Evolutionary conservation across 805 yeast species (phyloP).

Genomic region (Teunomyces funiuensis): DNA sequence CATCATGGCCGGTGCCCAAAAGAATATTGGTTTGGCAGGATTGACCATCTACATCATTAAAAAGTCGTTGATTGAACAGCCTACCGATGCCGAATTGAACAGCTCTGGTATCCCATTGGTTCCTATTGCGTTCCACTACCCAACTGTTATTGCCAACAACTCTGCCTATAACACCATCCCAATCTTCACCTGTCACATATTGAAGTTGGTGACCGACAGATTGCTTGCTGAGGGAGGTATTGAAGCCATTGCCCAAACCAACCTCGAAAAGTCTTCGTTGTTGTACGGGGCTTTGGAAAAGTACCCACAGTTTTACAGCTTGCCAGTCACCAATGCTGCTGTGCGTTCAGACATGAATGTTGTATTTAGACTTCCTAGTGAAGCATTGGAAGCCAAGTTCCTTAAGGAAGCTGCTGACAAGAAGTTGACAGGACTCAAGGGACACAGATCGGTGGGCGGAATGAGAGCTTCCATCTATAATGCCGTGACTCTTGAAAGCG

Average conservation of each 20-base stretch:
- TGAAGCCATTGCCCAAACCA: conserved; percentile 53
- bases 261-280: conserved; percentile 58
- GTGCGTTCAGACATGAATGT: conserved; percentile 89
- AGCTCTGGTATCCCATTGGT: conserved; percentile 67
- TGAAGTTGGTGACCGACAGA: conserved; percentile 71
- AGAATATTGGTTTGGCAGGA: conserved; percentile 96
- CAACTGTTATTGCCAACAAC: conserved; percentile 82
- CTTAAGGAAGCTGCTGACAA: conserved; percentile 60
- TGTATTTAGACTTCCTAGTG: conserved; percentile 74
- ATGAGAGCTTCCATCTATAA: conserved; percentile 91
- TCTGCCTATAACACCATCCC: conserved; percentile 96
- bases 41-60: conserved; percentile 88
- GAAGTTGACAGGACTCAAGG: conserved; percentile 78
- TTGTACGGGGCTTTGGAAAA: conserved; percentile 67
- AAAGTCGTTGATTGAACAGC: conserved; percentile 69
- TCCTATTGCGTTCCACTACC: conserved; percentile 88
- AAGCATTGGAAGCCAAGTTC: conserved; percentile 67
- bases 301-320: conserved; percentile 60
- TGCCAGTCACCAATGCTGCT: conserved; percentile 58
- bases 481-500: conserved; percentile 70
- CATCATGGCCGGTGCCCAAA: conserved; percentile 97
- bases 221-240: conserved; percentile 74
- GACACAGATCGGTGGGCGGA: conserved; percentile 97
- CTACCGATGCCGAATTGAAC: conserved; percentile 60
- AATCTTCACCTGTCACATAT: conserved; percentile 83